phyloP scores from a whole-genome alignment of 345 rosid genomes.

The Durio zibethinus region DNA sequence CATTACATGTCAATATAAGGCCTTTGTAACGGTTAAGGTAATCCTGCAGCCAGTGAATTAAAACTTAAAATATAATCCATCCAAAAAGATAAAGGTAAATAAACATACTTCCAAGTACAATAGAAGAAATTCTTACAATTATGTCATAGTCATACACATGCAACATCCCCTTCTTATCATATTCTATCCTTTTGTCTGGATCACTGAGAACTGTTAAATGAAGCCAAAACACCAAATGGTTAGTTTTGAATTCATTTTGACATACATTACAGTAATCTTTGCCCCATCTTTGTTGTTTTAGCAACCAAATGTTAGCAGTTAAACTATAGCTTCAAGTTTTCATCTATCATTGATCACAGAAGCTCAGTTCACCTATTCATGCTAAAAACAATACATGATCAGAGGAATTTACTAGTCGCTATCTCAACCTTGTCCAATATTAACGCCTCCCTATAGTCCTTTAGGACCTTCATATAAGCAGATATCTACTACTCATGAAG shows the following conservation, averaged over 20 bases:
- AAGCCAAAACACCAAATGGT: not conserved
- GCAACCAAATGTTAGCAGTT: not conserved
- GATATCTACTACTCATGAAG: not conserved
- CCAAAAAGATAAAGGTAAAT: not conserved
- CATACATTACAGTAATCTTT: not conserved
- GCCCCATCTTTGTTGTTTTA: not conserved
- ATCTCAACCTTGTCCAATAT: not conserved
- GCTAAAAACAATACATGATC: not conserved
- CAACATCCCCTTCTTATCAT: conserved; percentile 62
- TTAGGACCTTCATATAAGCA: not conserved
- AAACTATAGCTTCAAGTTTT: not conserved
- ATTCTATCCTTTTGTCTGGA: conserved; percentile 68
- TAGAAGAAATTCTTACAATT: conserved; percentile 32
- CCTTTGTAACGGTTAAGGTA: conserved; percentile 80
- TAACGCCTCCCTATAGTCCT: not conserved
- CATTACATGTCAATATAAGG: conserved; percentile 89
- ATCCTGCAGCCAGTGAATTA: conserved; percentile 52
- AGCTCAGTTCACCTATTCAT: not conserved
- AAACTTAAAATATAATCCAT: not conserved
- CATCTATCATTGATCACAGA: not conserved
- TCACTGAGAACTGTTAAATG: conserved; percentile 65
- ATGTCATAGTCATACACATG: conserved; percentile 53
- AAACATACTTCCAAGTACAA: not conserved
- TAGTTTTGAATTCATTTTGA: not conserved
- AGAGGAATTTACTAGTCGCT: not conserved